phyloP scores from a whole-genome alignment of 2,329 filamentous ascomycete genomes.

The Cercospora zeina region DNA sequence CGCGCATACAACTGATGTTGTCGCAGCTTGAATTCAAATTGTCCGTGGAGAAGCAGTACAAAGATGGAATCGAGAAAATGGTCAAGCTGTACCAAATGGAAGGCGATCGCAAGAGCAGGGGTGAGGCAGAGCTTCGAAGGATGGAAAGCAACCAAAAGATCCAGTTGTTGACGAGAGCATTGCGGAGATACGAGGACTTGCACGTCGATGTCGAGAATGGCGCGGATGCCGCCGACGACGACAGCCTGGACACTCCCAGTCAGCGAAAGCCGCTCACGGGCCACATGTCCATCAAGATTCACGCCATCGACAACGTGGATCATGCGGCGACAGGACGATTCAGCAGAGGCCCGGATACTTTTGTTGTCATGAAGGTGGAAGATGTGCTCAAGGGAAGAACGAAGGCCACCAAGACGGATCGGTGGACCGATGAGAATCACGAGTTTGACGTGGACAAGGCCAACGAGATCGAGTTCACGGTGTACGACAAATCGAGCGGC shows the following conservation, averaged over 20 bases:
- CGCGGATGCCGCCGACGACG: conserved; percentile 65
- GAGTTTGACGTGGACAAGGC: conserved; percentile 95
- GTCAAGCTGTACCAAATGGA: conserved; percentile 96
- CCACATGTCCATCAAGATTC: conserved; percentile 79
- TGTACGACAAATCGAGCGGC: conserved; percentile 82
- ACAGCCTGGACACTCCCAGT: conserved; percentile 93
- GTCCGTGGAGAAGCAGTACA: conserved; percentile 97
- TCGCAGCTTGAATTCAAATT: conserved; percentile 98
- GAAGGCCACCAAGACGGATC: conserved; percentile 78
- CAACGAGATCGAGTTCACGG: conserved; percentile 95
- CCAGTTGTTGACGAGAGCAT: conserved; percentile 86
- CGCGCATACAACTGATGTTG: conserved; percentile 97
- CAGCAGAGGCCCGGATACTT: conserved; percentile 87
- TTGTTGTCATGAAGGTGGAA: conserved; percentile 94
- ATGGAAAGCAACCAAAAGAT: conserved; percentile 99
- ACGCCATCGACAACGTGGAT: conserved; percentile 90
- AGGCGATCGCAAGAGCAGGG: conserved; percentile 91
- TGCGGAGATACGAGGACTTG: conserved; percentile 95
- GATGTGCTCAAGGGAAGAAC: conserved; percentile 89
- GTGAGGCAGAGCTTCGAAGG: conserved; percentile 83
- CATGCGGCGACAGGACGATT: conserved; percentile 82
- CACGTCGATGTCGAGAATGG: conserved; percentile 74
- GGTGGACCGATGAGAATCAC: conserved; percentile 89
- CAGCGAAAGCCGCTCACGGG: conserved; percentile 94
- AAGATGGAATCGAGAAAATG: conserved; percentile 99